Base-by-base conservation (phyloP, 1,284 basidiomycete genomes). In the Marasmius fiardii region DNA sequence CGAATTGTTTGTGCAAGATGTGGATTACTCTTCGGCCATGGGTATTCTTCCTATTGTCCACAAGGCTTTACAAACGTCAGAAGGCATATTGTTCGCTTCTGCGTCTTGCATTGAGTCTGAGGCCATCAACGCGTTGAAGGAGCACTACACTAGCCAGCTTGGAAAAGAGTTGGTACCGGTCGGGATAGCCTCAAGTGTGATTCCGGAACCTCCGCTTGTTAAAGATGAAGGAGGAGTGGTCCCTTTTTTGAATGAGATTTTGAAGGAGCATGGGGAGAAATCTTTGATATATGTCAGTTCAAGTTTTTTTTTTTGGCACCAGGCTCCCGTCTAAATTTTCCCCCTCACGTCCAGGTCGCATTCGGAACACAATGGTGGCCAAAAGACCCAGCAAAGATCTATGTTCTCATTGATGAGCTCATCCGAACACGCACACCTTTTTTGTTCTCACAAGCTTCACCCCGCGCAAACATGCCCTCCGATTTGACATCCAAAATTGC, bases 361-460 rank as follows among this genome's bases (percentile, higher is more conserved):
- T 66, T 66, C 33, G 65, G 65, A 3, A 62, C 60, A n/a, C 14
- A 55, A 8, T 64, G 60, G 43, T 64, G 61, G 62, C 65, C 64
- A 1, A 53, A 54, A 10, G 23, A 54, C 5, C 20, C 35, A 12
- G 59, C 56, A 1, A 60, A 62, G n/a, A 4, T 67, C 11, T 57
- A 59, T 3, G 61, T 60, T 33, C 43, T 65, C 16, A 48, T 65
- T 3, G 59, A 63, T 2, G 58, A 57, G 1, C 41, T 65, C 4
- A 21, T 65, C 23, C 60, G 59, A 7, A 60, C 57, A 43, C 26
- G 58, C 16, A 57, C 52, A 20, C 65, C 63, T 11, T 64, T 67
- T 43, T 61, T 57, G 7, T 39, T 58, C 6, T 31, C 41, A 7
- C 28, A 44, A 12, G 16, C 45, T 4, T 53, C 37, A 21, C 20